Base-by-base conservation (phyloP, 192 early-diverging fungal genomes). In the Entomortierella chlamydospora region DNA sequence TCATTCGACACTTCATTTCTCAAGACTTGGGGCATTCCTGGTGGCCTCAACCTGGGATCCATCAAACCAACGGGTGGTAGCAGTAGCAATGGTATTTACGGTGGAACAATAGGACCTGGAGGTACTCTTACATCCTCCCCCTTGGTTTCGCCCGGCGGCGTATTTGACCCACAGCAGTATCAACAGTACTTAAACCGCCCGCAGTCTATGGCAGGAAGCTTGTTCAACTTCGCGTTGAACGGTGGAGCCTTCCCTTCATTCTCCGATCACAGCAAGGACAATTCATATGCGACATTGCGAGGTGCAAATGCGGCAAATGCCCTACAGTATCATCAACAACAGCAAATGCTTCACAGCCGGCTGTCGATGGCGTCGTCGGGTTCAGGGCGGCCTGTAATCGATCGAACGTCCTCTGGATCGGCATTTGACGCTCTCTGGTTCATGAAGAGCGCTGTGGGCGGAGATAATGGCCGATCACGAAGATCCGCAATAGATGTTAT, bases 1-100 rank as follows among this genome's bases (percentile, higher is more conserved):
- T 70, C 74, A 6, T 78, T 78, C 23, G 74, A 78, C 39, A 78
- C 74, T 0, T 78, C 74, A 1, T 78, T 78, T 49, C 74, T 78
- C 55, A 78, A 78, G 56, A 78, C 74, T 11, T 78, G 74, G 74
- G 74, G 61, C 6, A 68, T 78, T 43, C 67, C 66, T 43, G 61
- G 60, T 15, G 67, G 74, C 17, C 66, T 78, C 55, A 70, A 69
- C 15, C 49, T 78, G 11, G 74, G 74, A 28, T 68, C 64, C 20
- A 57, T 78, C 39, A 69, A 70, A 45, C 33, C 56, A 20, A 47
- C 34, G 12, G 55, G 61, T 0, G 52, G 39, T 22, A 51, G 17
- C n/a, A 50, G 13, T 28, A 49, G 26, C 42, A 39, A 41, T 49
- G 68, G 57, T n/a, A 29, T 41, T 30, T 25, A 54, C 22, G 28